These are phyloP conservation scores for Glycine tomentella DNA, from an alignment of 306 rosid genomes.

Conservation along the genomic window DNA sequence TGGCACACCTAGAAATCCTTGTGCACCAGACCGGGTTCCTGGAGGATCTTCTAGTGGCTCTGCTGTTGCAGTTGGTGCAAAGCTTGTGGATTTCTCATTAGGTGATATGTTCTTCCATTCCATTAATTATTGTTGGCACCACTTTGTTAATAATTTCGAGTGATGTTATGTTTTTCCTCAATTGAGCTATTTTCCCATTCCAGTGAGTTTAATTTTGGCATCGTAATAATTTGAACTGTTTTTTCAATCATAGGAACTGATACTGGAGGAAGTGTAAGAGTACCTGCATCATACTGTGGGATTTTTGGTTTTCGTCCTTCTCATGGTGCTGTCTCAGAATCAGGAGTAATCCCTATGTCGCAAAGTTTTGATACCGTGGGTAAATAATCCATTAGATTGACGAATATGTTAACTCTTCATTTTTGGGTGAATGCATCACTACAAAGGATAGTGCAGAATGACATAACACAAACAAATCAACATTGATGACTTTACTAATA, in stretches of 20 bases:
- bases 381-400: slow-evolving; percentile 49
- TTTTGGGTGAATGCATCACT: slow-evolving; percentile 10
- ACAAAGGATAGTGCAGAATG: background rate
- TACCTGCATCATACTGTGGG: slow-evolving; percentile 93
- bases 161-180: background rate
- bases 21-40: slow-evolving; percentile 58
- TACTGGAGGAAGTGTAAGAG: slow-evolving; percentile 94
- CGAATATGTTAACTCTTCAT: slow-evolving; percentile 18
- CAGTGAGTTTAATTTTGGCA: slow-evolving; percentile 6
- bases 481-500: slow-evolving; percentile 14
- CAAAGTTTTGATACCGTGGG: slow-evolving; percentile 94
- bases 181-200: slow-evolving; percentile 45
- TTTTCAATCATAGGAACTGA: slow-evolving; percentile 70
- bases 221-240: slow-evolving; percentile 5
- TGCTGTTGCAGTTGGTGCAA: slow-evolving; percentile 81
- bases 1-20: slow-evolving; percentile 65
- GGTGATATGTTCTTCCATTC: slow-evolving; percentile 56
- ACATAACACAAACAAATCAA: background rate
- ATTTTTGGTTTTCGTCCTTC: slow-evolving; percentile 94
- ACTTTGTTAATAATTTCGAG: slow-evolving; percentile 30
- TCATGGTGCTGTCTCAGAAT: slow-evolving; percentile 66
- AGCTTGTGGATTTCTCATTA: slow-evolving; percentile 85
- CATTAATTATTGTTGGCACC: slow-evolving; percentile 35
- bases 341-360: slow-evolving; percentile 85
- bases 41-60: slow-evolving; percentile 72